Conservation (phyloP, 2,329 filamentous ascomycete species). For the Didymella lethalis region DNA sequence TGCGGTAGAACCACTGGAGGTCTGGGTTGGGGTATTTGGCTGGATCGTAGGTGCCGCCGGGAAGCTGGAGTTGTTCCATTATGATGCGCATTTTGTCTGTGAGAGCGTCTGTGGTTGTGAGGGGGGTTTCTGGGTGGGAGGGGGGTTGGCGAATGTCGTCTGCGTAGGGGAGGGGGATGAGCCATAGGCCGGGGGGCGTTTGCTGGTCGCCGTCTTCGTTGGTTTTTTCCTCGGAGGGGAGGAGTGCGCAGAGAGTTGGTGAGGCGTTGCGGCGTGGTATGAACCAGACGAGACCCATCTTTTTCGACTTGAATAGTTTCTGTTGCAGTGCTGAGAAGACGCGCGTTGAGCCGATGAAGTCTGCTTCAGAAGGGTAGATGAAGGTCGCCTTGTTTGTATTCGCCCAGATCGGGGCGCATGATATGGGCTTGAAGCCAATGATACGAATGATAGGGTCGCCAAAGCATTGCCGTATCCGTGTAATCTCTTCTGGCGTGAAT, state of each 20-base stretch:
- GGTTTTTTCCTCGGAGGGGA: conserved; percentile 74
- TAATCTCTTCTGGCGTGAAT: conserved; percentile 86
- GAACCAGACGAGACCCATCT: conserved; percentile 89
- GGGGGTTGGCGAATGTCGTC: conserved; percentile 85
- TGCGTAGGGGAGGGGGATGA: conserved; percentile 85
- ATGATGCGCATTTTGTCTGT: conserved; percentile 83
- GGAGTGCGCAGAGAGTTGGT: conserved; percentile 80
- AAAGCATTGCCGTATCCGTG: conserved; percentile 74
- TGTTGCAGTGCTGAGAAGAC: conserved; percentile 92
- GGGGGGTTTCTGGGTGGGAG: conserved; percentile 61
- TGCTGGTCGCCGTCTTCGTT: conserved; percentile 72
- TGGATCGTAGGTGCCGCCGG: conserved; percentile 84
- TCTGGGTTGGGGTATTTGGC: conserved; percentile 89
- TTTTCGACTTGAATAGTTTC: conserved; percentile 80
- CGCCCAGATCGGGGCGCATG: conserved; percentile 80
- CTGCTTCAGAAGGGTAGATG: conserved; percentile 91
- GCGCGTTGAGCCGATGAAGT: conserved; percentile 87
- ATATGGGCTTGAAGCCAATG: conserved; percentile 89
- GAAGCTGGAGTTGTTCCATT: conserved; percentile 86
- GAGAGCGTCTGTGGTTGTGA: conserved; percentile 67
- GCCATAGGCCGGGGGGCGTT: conserved; percentile 85
- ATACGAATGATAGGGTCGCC: conserved; percentile 84
- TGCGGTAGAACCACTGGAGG: conserved; percentile 96
- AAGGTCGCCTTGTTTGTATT: conserved; percentile 87
- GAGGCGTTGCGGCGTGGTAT: conserved; percentile 81